Base-by-base conservation (phyloP, 2,329 filamentous ascomycete genomes). In the Claviceps sp. region DNA sequence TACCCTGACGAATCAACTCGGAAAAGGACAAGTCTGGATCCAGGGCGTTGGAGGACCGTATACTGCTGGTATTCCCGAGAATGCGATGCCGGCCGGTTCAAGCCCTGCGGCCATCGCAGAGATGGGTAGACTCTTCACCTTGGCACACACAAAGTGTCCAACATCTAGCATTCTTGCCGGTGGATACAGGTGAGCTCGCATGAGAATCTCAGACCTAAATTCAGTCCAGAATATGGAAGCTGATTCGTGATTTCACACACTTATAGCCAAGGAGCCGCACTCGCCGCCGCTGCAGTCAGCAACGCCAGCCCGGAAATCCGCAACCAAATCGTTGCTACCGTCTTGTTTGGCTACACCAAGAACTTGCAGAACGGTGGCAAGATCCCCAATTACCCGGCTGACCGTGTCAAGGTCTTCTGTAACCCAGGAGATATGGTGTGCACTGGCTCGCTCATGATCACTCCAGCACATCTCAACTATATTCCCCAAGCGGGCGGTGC, bases 21-120 rank as follows among this genome's bases (percentile, higher is more conserved):
- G 62, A 47, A 43, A 7, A 16, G 51, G 46, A 8, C 53, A 59
- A 17, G 55, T 71, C 53, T 70, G 68, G 67, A 65, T 73, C 22
- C 72, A 75, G 56, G 73, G 73, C 14, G 69, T 75, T 14, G 67
- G 67, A 5, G 63, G 62, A 24, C 55, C 62, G 2, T 75, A 75
- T 59, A 59, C 52, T 1, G 71, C 70, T 0, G 56, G 56, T 1
- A 43, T 73, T 0, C 51, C 57, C 1, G 61, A 63, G 24, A 73
- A 73, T 55, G 60, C 64, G 41, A 61, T 70, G 1, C 65, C 68
- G 3, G 55, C 60, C 1, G 70, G 70, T 41, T 71, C 70, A 1
- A 61, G 62, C 39, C 44, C 45, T 4, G 63, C 54, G 5, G 68
- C 69, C 37, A 73, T 75, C 52, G 51, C 61, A 1, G 71, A 71